Evolutionary conservation across 2,329 filamentous ascomycete genomes (phyloP).

Genomic region (Madurella fahalii): DNA sequence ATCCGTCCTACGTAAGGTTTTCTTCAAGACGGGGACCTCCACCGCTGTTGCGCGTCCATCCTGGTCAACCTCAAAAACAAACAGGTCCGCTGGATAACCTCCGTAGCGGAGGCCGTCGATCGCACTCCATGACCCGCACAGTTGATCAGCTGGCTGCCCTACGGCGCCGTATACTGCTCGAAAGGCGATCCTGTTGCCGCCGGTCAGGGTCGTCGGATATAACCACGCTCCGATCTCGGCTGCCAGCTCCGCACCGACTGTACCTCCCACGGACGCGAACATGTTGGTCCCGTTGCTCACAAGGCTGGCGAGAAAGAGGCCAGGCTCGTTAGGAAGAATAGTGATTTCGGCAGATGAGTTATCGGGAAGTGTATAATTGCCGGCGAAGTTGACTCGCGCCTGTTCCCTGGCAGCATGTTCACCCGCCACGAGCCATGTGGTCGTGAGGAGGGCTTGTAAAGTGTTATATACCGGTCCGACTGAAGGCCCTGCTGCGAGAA

Average conservation of each 20-base stretch:
- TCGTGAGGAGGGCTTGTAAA: too few species aligned
- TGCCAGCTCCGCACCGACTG: not conserved
- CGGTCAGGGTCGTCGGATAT: constrained; percentile 8
- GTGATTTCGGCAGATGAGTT: too few species aligned
- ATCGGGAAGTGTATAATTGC: too few species aligned
- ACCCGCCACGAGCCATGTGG: too few species aligned
- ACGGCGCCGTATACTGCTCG: constrained; percentile 8
- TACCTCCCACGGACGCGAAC: not conserved
- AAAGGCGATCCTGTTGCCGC: constrained; percentile 8
- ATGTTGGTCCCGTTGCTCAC: constrained; percentile 14
- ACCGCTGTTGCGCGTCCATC: constrained; percentile 4
- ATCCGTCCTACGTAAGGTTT: constrained; percentile 1
- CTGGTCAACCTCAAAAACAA: constrained; percentile 12
- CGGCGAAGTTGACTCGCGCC: too few species aligned
- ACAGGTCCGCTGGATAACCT: constrained; percentile 11
- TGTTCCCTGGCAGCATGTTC: too few species aligned
- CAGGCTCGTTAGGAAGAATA: constrained; percentile 1
- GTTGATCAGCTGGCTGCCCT: not conserved
- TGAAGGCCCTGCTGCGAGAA: constrained; percentile 24
- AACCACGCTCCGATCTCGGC: not conserved
- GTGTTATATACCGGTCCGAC: not conserved
- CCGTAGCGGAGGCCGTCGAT: constrained; percentile 10
- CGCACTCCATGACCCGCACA: constrained; percentile 8
- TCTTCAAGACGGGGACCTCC: constrained; percentile 10
- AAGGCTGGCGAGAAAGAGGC: constrained; percentile 4